Evolutionary conservation across 441 rosid genomes (phyloP), one percentile per base, ranked within the genome.

Genomic region (Erysimum pusillum): DNA sequence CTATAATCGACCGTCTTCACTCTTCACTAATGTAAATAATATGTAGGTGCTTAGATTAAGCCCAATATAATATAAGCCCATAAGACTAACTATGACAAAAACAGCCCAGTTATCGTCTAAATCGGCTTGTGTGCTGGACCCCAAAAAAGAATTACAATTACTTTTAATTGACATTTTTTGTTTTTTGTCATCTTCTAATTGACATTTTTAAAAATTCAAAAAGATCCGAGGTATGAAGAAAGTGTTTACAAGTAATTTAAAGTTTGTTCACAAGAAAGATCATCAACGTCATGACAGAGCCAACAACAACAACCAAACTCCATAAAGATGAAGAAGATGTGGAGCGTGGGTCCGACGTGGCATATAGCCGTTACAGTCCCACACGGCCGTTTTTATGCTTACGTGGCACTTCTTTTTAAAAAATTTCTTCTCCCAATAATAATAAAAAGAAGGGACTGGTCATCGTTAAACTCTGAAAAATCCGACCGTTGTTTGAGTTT

Each of bases 321-420:
- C 56, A 61, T 60, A 25, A 75, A 32, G 57, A 14, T 3, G 38
- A 13, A 46, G 28, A 35, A 34, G 69, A 57, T 35, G 72, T 64
- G 73, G 81, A 78, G 81, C 81, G 81, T 72, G 52, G 63, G 64
- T 78, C 81, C 81, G 48, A 72, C 74, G 81, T 66, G 77, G 76
- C 81, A 66, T 57, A 18, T 78, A 78, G 77, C 81, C 81, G 81
- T 77, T 77, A 65, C 38, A 64, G 56, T 46, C 67, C 28, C 65
- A 65, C 71, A 48, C 42, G 73, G 52, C 77, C 77, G 73, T 77
- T 71, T 17, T 1, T 0, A 36, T 58, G 48, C 76, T 71, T 48
- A 77, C 80, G 73, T 77, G 80, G 73, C 76, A 54, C 35, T n/a
- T n/a, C n/a, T n/a, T n/a, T n/a, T n/a, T n/a, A n/a, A n/a, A n/a